A percentile compares a stretch with the other conserved stretches of the same genome.
phyloP scores from a whole-genome alignment of 768 basidiomycete genomes.

The Naematelia encephala region DNA sequence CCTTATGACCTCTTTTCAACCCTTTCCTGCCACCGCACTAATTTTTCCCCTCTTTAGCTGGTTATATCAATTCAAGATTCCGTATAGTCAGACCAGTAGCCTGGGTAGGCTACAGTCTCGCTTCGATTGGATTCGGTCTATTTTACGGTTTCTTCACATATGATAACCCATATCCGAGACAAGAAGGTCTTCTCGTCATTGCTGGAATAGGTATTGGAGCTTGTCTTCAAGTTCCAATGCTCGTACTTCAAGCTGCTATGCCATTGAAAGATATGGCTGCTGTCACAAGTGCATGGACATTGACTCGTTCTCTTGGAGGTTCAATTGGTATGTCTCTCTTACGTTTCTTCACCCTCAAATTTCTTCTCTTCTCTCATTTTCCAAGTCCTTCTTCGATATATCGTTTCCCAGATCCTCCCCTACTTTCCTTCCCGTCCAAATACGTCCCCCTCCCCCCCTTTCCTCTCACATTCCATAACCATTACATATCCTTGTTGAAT shows the following conservation, averaged over 20 bases:
- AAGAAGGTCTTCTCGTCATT: slow-evolving; percentile 38
- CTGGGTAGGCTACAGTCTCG: slow-evolving; percentile 44
- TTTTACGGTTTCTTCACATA: slow-evolving; percentile 32
- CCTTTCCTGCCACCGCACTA: not conserved
- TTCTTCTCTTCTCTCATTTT: slow-evolving; percentile 1
- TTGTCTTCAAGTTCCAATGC: slow-evolving; percentile 32
- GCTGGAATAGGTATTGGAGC: slow-evolving; percentile 41
- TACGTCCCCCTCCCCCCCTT: not conserved
- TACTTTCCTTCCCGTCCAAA: not conserved
- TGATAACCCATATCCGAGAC: slow-evolving; percentile 17
- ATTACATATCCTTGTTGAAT: not conserved
- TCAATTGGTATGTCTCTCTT: slow-evolving; percentile 32
- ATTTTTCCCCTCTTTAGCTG: slow-evolving; percentile 19
- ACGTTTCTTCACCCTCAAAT: not conserved
- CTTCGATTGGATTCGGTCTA: slow-evolving; percentile 34
- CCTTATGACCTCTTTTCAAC: not conserved
- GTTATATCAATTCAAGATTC: slow-evolving; percentile 39
- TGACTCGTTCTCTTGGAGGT: slow-evolving; percentile 44
- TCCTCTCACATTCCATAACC: not conserved
- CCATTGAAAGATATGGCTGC: slow-evolving; percentile 49
- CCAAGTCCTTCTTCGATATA: not conserved
- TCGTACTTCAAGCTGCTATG: slow-evolving; percentile 48
- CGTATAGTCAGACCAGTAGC: slow-evolving; percentile 45
- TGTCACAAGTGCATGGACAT: slow-evolving; percentile 37
- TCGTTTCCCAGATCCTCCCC: not conserved